Evolutionary conservation across 306 rosid genomes (phyloP), one percentile per base, ranked within the genome.

Genomic region (Dryas drummondii): DNA sequence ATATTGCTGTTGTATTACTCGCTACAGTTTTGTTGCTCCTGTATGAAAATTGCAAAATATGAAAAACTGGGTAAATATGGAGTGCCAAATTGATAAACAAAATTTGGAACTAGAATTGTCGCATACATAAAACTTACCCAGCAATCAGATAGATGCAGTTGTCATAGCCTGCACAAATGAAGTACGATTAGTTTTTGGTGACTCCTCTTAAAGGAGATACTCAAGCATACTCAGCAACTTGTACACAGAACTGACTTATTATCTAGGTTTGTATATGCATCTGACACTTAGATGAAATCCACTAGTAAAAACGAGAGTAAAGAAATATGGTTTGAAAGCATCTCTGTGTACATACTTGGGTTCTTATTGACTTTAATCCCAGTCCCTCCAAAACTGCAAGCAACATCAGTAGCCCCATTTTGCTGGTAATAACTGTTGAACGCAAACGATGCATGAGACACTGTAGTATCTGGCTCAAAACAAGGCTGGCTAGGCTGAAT

Each of bases 401-500:
- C 99, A 77, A 92, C 82, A 80, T 92, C 98, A 52, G 96, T 87
- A 44, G 92, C 99, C 67, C 98, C 98, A 48, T 89, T 90, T 70
- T 92, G 99, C 86, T 96, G 98, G 82, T 89, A 92, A 72, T 90
- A 92, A 80, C 76, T 88, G 76, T 96, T 96, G 82, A 92, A 96
- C 3, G 93, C 99, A n/a, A 9, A 92, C 5, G 99, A 96, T 70
- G 98, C 98, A 70, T 89, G 99, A 1, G 99, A 91, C 46, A 66
- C 91, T 26, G 87, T 72, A 81, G 85, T 90, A 83, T 96, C 97
- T 17, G 99, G 99, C 80, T 92, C 92, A 53, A 79, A 96, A 82
- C 98, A 96, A 61, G 99, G 97, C 73, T 96, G 97, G 83, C 98
- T 96, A 47, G 99, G 98, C 86, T 96, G 98, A 79, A 92, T 88